A percentile compares a stretch with the other conserved stretches of the same genome.
Evolutionary conservation across 306 rosid genomes (phyloP).

Genomic region (Erythrophleum fordii): DNA sequence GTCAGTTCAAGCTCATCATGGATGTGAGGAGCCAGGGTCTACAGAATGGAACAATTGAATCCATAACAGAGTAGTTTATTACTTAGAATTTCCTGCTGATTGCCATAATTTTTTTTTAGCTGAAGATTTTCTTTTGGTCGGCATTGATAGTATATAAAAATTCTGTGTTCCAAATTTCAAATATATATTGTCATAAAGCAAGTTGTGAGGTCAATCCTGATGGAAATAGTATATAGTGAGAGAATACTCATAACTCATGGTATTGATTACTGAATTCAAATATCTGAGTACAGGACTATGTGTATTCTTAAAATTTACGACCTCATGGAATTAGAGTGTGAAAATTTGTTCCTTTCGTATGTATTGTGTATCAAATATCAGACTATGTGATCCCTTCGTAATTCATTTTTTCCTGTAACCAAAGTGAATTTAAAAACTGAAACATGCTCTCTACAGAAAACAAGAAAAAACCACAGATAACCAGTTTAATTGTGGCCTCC

Average conservation of each 20-base stretch:
- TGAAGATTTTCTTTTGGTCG: slow-evolving; percentile 6
- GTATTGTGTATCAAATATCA: slow-evolving; percentile 4
- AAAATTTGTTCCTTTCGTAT: slow-evolving; percentile 22
- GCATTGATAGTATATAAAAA: neutral
- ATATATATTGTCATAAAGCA: neutral
- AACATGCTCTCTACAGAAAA: slow-evolving; percentile 54
- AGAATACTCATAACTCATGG: slow-evolving; percentile 4
- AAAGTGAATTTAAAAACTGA: slow-evolving; percentile 25
- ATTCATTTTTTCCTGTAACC: slow-evolving; percentile 17
- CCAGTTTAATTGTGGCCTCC: slow-evolving; percentile 69
- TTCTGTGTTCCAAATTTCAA: slow-evolving; percentile 4
- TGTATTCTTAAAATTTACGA: neutral
- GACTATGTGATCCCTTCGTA: neutral
- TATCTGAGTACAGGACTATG: neutral
- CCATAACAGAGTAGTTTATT: slow-evolving; percentile 3
- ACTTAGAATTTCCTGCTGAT: neutral
- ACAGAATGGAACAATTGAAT: slow-evolving; percentile 17
- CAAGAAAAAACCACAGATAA: slow-evolving; percentile 74
- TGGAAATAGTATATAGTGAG: slow-evolving; percentile 16
- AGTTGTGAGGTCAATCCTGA: slow-evolving; percentile 16
- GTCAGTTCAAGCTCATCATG: slow-evolving; percentile 13
- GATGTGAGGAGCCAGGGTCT: neutral
- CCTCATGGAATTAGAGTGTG: neutral
- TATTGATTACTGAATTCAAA: neutral
- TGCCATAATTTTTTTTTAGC: slow-evolving; percentile 15